Evolutionary conservation across 2,329 filamentous ascomycete species (phyloP), one percentile per base, ranked within the genome.

Genomic region (Metarhizium humberi): DNA sequence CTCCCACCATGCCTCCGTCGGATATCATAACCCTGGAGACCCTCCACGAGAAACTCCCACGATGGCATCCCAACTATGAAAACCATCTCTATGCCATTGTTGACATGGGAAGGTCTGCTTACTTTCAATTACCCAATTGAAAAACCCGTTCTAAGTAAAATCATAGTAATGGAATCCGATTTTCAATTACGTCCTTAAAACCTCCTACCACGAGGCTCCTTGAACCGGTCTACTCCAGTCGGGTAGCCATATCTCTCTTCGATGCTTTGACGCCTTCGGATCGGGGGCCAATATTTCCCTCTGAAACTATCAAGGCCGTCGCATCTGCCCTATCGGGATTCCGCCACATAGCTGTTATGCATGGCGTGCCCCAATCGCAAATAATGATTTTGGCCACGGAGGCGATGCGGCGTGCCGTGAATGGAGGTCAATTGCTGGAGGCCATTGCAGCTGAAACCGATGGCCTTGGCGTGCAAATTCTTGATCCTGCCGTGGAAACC

Each of bases 161-260:
- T 50, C 40, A 29, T 61, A 90, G 90, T 75, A 96, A 96, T 75
- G 92, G 91, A 63, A 92, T 96, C 64, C 89, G 92, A 55, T 95
- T 95, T 76, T 92, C 90, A 48, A 90, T 96, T 64, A 89, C 90
- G 8, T 85, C 90, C 61, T 78, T 95, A n/a, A 80, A 84, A 4
- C 85, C 87, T 25, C 81, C 84, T 4, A 81, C 76, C 43, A 78
- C 87, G 29, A 86, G 91, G 29, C 82, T 91, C 29, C 78, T 96
- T 46, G 84, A 80, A 18, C 92, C 87, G 30, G 64, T 96, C 55
- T 95, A 90, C 71, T 83, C 87, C 63, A 84, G 90, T 63, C 85
- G 92, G 6, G 86, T 84, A 10, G 81, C 79, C 25, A 94, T 96
- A 56, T 96, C 91, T 2, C 79, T 96, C 11, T 95, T 94, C 71